Evolutionary conservation across 2,329 filamentous ascomycete species (phyloP).

Genomic region (Zarea fungicola): DNA sequence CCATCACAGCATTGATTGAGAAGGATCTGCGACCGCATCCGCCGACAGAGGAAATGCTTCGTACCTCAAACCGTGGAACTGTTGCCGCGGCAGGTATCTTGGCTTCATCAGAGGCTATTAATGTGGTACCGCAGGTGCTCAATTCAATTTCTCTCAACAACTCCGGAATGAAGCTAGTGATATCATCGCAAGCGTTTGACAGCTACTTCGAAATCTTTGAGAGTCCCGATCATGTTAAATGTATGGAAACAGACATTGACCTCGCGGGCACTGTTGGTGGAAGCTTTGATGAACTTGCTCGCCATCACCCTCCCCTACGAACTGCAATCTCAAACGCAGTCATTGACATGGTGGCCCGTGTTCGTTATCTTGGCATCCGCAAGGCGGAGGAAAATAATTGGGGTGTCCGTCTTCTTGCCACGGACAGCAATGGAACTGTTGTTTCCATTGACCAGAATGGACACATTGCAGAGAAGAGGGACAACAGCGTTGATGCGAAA

Average conservation of each 20-base stretch:
- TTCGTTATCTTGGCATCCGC: constrained; percentile 66
- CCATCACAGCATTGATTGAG: constrained; percentile 32
- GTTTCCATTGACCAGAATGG: constrained; percentile 48
- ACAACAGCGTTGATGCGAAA: constrained; percentile 34
- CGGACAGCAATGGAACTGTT: constrained; percentile 52
- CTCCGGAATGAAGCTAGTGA: constrained; percentile 79
- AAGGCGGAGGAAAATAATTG: constrained; percentile 65
- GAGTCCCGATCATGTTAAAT: constrained; percentile 80
- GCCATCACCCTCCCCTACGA: constrained; percentile 84
- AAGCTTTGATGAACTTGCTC: constrained; percentile 88
- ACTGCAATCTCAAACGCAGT: constrained; percentile 77
- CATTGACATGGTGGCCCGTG: constrained; percentile 79
- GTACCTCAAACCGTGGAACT: constrained; percentile 33
- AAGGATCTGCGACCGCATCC: constrained; percentile 44
- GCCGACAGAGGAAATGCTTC: constrained; percentile 45
- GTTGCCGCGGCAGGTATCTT: constrained; percentile 67
- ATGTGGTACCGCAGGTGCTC: constrained; percentile 78
- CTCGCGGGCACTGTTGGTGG: constrained; percentile 70
- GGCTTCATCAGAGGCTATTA: constrained; percentile 83
- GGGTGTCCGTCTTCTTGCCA: constrained; percentile 72
- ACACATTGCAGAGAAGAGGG: constrained; percentile 24
- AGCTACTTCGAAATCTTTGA: constrained; percentile 96
- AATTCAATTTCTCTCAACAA: constrained; percentile 92
- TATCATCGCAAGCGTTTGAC: constrained; percentile 73
- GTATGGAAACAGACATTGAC: constrained; percentile 66